Evolutionary conservation across 2,329 filamentous ascomycete genomes (phyloP), one percentile per base, ranked within the genome.

Genomic region (Pseudogymnoascus sp.): DNA sequence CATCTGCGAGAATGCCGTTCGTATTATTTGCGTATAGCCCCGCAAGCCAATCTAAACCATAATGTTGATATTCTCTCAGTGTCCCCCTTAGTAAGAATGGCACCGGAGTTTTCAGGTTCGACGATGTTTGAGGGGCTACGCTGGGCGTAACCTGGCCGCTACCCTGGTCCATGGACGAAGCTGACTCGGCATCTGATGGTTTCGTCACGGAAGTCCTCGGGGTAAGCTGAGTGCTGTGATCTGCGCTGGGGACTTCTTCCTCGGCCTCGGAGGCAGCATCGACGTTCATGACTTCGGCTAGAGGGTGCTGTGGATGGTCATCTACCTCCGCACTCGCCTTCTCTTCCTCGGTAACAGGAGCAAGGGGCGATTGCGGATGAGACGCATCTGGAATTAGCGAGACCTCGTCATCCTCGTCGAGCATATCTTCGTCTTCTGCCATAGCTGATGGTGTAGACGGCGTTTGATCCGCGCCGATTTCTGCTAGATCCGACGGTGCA

Each of bases 11-110:
- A 60, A 99, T 99, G 20, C 94, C 94, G 70, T 97, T 99, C 25
- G 93, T 96, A 65, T 89, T 88, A 65, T 94, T 95, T 14, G 87
- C 87, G 72, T 99, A 97, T 1, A 99, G 81, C 0, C 92, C 90
- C 2, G 92, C 92, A 54, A 99, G 85, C 94, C 94, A 99, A 72
- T 99, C 94, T 6, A 99, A 77, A n/a, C 94, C 95, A 70, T 90
- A 90, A 70, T 97, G 94, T 69, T 99, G 94, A 70, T 99, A 99
- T 72, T 96, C 93, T 72, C 95, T 89, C 9, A 99, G 78, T 0
- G 86, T 96, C 18, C 94, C 94, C 58, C 94, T 87, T 0, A 97
- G 78, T 9, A 99, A 81, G 64, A 91, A 88, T 0, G 92, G 92
- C 9, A 94, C 83, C 6, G 89, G 86, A 0, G 86, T 92, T 67